Percentiles rank a stretch among this genome's conserved stretches.
Evolutionary conservation across 768 basidiomycete genomes (phyloP).

Genomic region (Termitomyces eurrhizus): DNA sequence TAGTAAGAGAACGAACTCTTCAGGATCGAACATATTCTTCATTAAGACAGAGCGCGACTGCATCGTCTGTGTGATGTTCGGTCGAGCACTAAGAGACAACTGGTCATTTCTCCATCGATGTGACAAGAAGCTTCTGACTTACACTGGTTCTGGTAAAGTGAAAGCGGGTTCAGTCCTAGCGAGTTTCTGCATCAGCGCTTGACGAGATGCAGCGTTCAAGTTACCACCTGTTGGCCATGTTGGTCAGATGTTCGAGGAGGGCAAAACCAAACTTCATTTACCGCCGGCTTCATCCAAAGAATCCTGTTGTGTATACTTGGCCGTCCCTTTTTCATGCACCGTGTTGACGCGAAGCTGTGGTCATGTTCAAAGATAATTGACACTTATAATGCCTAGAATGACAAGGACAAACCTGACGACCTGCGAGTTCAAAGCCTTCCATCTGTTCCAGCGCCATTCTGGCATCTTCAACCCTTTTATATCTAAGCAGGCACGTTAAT

Average conservation of each 20-base stretch:
- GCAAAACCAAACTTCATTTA: slow-evolving; percentile 23
- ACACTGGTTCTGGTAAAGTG: slow-evolving; percentile 59
- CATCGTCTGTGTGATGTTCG: slow-evolving; percentile 80
- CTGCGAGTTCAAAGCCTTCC: slow-evolving; percentile 98
- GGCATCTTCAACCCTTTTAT: slow-evolving; percentile 89
- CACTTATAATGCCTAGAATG: background rate
- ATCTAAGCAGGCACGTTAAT: slow-evolving; percentile 40
- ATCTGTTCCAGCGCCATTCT: slow-evolving; percentile 97
- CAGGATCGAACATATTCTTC: slow-evolving; percentile 97
- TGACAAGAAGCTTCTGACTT: slow-evolving; percentile 22
- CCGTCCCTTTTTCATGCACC: slow-evolving; percentile 86
- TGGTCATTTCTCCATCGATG: slow-evolving; percentile 13
- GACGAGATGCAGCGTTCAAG: slow-evolving; percentile 96
- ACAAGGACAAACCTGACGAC: slow-evolving; percentile 66
- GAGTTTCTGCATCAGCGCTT: slow-evolving; percentile 99
- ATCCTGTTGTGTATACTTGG: slow-evolving; percentile 71
- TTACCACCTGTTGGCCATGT: slow-evolving; percentile 67
- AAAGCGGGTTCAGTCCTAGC: slow-evolving; percentile 82
- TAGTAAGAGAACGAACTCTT: slow-evolving; percentile 61
- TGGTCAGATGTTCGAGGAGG: slow-evolving; percentile 2
- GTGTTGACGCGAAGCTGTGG: slow-evolving; percentile 82
- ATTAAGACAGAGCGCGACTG: slow-evolving; percentile 87
- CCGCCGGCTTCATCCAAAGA: slow-evolving; percentile 89
- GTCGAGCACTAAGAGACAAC: slow-evolving; percentile 49
- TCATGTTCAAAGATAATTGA: slow-evolving; percentile 1